Evolutionary conservation across 352 stramenopile genomes (phyloP).

Genomic region (Phytophthora syringae): DNA sequence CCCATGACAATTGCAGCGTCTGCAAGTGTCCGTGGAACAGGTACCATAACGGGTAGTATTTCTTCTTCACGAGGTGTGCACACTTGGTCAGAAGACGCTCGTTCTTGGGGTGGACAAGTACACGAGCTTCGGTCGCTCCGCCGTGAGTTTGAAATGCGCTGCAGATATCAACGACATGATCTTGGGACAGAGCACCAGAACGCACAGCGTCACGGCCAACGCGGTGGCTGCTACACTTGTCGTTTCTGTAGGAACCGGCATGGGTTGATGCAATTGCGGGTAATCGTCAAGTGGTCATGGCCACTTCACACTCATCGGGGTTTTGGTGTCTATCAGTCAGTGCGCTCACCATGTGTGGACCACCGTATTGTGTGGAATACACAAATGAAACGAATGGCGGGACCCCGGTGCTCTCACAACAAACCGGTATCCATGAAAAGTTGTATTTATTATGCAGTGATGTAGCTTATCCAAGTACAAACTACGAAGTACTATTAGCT

Average conservation of each 20-base stretch:
- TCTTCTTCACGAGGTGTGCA: conserved; percentile 43
- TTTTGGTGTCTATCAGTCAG: no score
- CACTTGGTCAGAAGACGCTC: conserved; percentile 45
- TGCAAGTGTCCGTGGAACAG: conserved; percentile 73
- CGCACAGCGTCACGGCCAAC: conserved; percentile 24
- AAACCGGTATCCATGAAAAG: no score
- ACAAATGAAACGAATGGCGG: no score
- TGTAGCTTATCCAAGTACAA: no score
- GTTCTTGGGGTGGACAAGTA: conserved; percentile 49
- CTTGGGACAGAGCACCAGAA: conserved; percentile 23
- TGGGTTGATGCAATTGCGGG: conserved; percentile 3
- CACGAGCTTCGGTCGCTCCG: conserved; percentile 52
- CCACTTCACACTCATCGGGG: conserved; percentile 7
- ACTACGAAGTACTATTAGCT: no score
- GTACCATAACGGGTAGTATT: conserved; percentile 66
- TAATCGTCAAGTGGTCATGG: conserved; percentile 9
- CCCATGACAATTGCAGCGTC: conserved; percentile 54
- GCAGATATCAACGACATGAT: conserved; percentile 16
- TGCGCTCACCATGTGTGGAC: no score
- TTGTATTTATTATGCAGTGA: no score
- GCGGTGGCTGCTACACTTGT: conserved; percentile 3
- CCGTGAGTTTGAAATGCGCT: conserved; percentile 44
- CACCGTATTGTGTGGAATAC: no score
- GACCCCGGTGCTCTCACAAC: no score
- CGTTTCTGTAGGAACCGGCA: conserved; percentile 11